Evolutionary conservation across 805 yeast genomes (phyloP).

Genomic region (Candida silvatica): DNA sequence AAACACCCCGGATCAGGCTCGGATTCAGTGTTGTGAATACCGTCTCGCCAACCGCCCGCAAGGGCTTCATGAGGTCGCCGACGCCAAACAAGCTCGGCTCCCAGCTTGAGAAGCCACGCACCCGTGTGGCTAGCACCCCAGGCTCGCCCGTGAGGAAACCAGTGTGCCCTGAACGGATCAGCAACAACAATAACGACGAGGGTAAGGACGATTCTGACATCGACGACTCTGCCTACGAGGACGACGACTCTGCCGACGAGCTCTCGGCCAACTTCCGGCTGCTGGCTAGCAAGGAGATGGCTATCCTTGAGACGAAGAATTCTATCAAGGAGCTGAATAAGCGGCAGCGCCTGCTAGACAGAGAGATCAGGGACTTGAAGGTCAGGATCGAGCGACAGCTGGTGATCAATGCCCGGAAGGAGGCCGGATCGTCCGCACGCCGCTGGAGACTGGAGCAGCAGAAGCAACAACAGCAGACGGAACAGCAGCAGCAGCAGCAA

Average conservation of each 20-base stretch:
- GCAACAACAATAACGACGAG: background rate
- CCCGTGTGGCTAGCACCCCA: too few species aligned
- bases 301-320: constrained; percentile 54
- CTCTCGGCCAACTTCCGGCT: constrained; percentile 48
- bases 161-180: too few species aligned
- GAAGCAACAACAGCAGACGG: background rate
- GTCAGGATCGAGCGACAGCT: constrained; percentile 37
- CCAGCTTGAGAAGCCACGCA: too few species aligned
- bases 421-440: too few species aligned
- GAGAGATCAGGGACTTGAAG: constrained; percentile 44
- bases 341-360: constrained; percentile 32
- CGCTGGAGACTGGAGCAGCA: background rate
- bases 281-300: constrained; percentile 63
- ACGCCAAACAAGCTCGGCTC: too few species aligned
- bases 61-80: too few species aligned
- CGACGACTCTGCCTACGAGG: background rate
- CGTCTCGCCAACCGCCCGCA: too few species aligned
- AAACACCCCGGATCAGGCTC: too few species aligned
- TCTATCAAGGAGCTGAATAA: constrained; percentile 35
- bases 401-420: constrained; percentile 27
- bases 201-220: constrained; percentile 1
- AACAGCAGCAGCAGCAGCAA: background rate
- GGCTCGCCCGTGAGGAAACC: too few species aligned
- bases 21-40: too few species aligned
- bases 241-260: constrained; percentile 16